Conservation (phyloP, 1,284 basidiomycete genomes). For the Moniliella sp. region DNA sequence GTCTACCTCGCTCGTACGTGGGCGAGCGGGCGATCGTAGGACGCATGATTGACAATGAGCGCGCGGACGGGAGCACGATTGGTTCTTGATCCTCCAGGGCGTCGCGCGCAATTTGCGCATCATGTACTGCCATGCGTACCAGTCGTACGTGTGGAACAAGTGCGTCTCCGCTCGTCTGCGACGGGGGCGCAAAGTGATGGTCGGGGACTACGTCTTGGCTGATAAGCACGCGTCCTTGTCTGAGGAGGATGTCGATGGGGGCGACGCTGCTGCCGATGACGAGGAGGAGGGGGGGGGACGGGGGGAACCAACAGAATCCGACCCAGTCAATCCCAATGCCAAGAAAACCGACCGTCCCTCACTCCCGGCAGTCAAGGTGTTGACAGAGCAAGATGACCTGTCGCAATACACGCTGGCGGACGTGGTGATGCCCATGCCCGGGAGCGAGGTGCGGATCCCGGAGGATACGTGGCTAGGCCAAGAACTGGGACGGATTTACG, state of each 20-base stretch:
- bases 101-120: slow-evolving; percentile 51
- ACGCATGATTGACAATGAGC: slow-evolving; percentile 48
- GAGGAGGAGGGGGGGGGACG: slow-evolving; percentile 6
- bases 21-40: slow-evolving; percentile 80
- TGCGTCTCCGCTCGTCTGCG: slow-evolving; percentile 76
- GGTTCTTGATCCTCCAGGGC: slow-evolving; percentile 11
- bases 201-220: slow-evolving; percentile 45
- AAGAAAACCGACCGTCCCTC: slow-evolving; percentile 5
- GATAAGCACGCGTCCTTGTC: slow-evolving; percentile 1
- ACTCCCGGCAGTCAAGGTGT: slow-evolving; percentile 47
- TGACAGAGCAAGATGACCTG: slow-evolving; percentile 55
- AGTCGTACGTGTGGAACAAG: slow-evolving; percentile 94
- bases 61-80: slow-evolving; percentile 7
- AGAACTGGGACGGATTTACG: slow-evolving; percentile 63
- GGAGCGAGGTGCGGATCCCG: slow-evolving; percentile 76
- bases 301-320: no score
- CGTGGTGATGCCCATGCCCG: slow-evolving; percentile 81
- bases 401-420: slow-evolving; percentile 63
- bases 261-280: slow-evolving; percentile 37
- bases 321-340: no score
- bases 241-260: slow-evolving; percentile 24
- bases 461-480: slow-evolving; percentile 46
- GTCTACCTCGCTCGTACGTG: slow-evolving; percentile 68
- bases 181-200: slow-evolving; percentile 50
- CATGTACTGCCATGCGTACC: slow-evolving; percentile 97